Evolutionary conservation across 129 eudicot species (phyloP).

Genomic region (Gnaphalium uliginosum): DNA sequence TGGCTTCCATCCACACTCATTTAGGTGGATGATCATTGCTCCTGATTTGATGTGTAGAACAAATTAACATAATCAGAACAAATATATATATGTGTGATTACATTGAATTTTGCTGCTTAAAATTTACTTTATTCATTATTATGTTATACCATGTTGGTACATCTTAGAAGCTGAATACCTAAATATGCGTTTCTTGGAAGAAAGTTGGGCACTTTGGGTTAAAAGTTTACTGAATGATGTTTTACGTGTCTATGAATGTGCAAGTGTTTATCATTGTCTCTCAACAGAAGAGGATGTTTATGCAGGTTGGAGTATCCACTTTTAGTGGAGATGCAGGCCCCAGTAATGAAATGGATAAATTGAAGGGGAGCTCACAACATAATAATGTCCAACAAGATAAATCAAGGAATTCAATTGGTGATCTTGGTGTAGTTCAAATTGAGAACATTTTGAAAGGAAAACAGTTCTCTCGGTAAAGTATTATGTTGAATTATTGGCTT

Average conservation of each 20-base stretch:
- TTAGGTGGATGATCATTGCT: neutral
- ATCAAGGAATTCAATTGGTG: slow-evolving; percentile 27
- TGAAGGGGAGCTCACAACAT: slow-evolving; percentile 31
- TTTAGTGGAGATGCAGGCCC: slow-evolving; percentile 47
- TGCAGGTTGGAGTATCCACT: slow-evolving; percentile 53
- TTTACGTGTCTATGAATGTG: neutral
- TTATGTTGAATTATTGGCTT: slow-evolving; percentile 10
- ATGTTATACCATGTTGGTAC: slow-evolving; percentile 17
- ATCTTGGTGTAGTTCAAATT: slow-evolving; percentile 51
- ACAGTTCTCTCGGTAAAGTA: slow-evolving; percentile 64
- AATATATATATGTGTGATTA: neutral
- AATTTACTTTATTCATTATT: neutral
- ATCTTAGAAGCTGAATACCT: slow-evolving; percentile 13
- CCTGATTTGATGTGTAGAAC: slow-evolving; percentile 18
- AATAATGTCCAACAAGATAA: slow-evolving; percentile 31
- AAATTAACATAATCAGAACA: neutral
- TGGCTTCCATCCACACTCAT: neutral
- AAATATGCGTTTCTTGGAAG: slow-evolving; percentile 11
- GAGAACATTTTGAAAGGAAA: slow-evolving; percentile 75
- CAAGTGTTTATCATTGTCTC: neutral
- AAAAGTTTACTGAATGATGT: slow-evolving; percentile 6
- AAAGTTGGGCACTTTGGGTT: neutral
- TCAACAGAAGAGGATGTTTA: slow-evolving; percentile 14
- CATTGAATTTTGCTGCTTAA: neutral
- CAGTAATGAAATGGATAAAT: slow-evolving; percentile 36